Evolutionary conservation across 2,329 filamentous ascomycete species (phyloP).

Genomic region (Clonostachys rosea): DNA sequence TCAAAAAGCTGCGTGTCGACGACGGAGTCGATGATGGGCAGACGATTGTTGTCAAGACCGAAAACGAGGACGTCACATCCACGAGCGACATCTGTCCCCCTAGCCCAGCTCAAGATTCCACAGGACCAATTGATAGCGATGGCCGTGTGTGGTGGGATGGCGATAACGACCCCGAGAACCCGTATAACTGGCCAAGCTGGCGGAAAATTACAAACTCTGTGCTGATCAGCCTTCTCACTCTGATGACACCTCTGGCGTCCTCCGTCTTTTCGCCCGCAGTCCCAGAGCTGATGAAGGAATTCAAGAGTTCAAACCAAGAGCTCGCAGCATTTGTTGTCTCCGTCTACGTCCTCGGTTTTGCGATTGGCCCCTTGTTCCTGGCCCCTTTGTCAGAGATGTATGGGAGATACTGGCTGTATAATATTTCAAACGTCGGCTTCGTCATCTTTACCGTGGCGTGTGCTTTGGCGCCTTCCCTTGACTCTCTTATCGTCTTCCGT

Average conservation of each 20-base stretch:
- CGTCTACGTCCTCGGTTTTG: conserved; percentile 42
- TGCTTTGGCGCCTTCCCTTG: conserved; percentile 53
- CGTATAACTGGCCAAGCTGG: conserved; percentile 60
- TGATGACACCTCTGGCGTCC: conserved; percentile 10
- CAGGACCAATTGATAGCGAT: too few species aligned
- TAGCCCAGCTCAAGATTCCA: too few species aligned
- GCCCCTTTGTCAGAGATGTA: conserved; percentile 60
- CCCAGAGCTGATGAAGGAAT: conserved; percentile 38
- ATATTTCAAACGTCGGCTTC: conserved; percentile 39
- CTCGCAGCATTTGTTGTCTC: conserved; percentile 37
- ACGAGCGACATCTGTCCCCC: too few species aligned
- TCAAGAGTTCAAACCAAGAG: conserved; percentile 26
- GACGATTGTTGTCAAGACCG: too few species aligned
- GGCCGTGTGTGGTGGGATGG: too few species aligned
- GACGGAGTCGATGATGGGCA: too few species aligned
- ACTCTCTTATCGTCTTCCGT: conserved; percentile 56
- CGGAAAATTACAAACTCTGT: conserved; percentile 48
- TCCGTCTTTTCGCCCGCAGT: conserved; percentile 30
- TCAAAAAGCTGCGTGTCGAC: too few species aligned
- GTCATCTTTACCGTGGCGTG: conserved; percentile 42
- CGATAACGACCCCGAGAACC: conserved; percentile 53
- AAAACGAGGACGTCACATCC: too few species aligned
- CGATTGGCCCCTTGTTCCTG: conserved; percentile 57
- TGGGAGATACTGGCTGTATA: conserved; percentile 37
- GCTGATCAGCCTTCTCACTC: conserved; percentile 43